These are phyloP conservation scores for Porcisia hertigi DNA, from an alignment of 208 protist genomes.

Conservation along the genomic window DNA sequence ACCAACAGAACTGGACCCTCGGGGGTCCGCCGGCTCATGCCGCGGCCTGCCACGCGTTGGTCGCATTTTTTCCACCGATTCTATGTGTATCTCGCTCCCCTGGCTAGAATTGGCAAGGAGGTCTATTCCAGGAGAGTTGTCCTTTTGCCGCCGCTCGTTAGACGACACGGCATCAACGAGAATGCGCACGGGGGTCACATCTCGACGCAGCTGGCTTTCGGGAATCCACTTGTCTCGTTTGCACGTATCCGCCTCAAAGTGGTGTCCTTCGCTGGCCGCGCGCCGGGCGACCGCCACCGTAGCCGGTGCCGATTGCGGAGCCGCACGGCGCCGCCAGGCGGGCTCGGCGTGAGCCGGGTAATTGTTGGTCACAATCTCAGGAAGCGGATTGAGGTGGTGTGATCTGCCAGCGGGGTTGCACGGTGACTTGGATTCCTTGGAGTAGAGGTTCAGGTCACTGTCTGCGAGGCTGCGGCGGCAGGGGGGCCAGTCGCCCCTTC, in stretches of 20 bases:
- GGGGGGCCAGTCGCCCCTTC: too few relatives aligned
- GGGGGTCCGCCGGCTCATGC: not conserved
- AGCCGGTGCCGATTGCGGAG: not conserved
- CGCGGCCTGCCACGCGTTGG: conserved; percentile 7
- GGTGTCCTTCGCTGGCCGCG: not conserved
- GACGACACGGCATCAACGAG: not conserved
- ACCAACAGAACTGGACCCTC: too few relatives aligned
- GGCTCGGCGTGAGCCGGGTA: conserved; percentile 1
- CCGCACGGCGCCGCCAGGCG: not conserved
- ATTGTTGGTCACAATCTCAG: conserved; percentile 1
- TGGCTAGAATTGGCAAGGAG: not conserved
- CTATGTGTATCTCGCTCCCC: conserved; percentile 14
- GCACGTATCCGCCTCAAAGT: not conserved
- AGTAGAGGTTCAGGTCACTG: not conserved
- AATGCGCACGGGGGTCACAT: not conserved
- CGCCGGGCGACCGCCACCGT: not conserved
- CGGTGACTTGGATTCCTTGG: conserved; percentile 19
- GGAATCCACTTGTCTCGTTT: not conserved
- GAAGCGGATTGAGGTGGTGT: conserved; percentile 38
- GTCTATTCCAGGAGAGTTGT: conserved; percentile 4
- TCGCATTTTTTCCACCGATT: conserved; percentile 16
- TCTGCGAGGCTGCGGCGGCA: not conserved
- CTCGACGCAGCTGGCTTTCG: not conserved
- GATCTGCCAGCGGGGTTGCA: conserved; percentile 22
- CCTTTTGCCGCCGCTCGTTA: conserved; percentile 2